Base-by-base conservation (phyloP, 2,329 filamentous ascomycete species). In the Aspergillus versicolor region DNA sequence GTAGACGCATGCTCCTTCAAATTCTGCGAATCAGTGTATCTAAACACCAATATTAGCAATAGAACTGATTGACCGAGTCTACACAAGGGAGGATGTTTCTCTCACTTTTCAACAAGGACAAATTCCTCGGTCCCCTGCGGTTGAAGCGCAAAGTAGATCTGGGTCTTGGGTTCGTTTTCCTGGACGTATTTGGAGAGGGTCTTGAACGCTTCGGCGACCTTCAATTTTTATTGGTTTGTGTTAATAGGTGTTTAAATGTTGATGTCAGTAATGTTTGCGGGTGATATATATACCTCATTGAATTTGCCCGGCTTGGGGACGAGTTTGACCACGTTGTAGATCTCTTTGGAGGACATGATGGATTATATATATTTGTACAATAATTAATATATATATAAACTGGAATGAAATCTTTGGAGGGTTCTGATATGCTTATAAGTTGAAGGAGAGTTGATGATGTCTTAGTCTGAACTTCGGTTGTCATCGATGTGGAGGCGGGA, bases 261-360 rank as follows among this genome's bases (percentile, higher is more conserved):
- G 9, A 30, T 30, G 5, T 56, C 48, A 56, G 30, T 27, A 30
- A 34, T 6, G 19, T n/a, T 52, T 21, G 13, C 12, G 42, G 17
- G 15, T 13, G 21, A 27, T 44, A 44, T 15, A 27, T 12, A 44
- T 27, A 64, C 61, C 56, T 65, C 44, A 45, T 61, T 54, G 52
- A 61, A 61, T 37, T 63, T 63, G 17, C 56, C 62, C 15, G 60
- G 61, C 37, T 62, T 59, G 5, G 63, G 62, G 17, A 64, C 63
- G 15, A 65, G 60, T 57, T 60, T 61, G 32, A 65, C 62, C 40
- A 65, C 50, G 42, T 61, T 61, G 52, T 63, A 61, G 50, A 65
- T 55, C 47, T 59, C 61, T 32, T 54, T 49, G 34, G 57, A 24
- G 19, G 53, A 24, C 49, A 60, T 52, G 53, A 30, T 60, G 50